Conservation (phyloP, 306 rosid species). For the Arachis hypogaea region DNA sequence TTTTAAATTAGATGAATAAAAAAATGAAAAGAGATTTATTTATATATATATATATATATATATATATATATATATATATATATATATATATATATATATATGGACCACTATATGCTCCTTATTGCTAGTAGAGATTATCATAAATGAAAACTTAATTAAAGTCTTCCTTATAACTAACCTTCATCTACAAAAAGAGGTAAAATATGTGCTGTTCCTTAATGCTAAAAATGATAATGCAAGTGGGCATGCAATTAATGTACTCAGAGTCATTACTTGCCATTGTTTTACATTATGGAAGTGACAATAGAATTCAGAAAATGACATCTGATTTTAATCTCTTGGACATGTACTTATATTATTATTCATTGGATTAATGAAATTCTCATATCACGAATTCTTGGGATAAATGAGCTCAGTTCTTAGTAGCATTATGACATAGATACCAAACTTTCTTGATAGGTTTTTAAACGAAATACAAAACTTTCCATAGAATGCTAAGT, state of each 20-base stretch:
- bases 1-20: no score
- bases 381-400: background rate
- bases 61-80: no score
- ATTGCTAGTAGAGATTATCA: background rate
- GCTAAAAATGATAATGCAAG: conserved; percentile 14
- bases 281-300: conserved; percentile 17
- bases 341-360: background rate
- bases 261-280: background rate
- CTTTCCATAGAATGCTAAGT: background rate
- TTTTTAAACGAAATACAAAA: conserved; percentile 17
- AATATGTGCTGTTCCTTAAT: conserved; percentile 3
- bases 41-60: no score
- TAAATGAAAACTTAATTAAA: conserved; percentile 21
- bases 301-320: background rate
- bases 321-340: conserved; percentile 8
- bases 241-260: conserved; percentile 18
- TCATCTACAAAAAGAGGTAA: background rate
- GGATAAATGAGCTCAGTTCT: conserved; percentile 12
- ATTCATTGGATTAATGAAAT: conserved; percentile 11
- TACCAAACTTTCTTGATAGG: conserved; percentile 15
- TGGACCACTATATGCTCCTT: no score
- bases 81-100: no score
- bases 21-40: no score
- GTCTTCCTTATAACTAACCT: background rate
- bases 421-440: background rate